Conservation (phyloP, 257 asterid species). For the Scutellaria barbata region DNA sequence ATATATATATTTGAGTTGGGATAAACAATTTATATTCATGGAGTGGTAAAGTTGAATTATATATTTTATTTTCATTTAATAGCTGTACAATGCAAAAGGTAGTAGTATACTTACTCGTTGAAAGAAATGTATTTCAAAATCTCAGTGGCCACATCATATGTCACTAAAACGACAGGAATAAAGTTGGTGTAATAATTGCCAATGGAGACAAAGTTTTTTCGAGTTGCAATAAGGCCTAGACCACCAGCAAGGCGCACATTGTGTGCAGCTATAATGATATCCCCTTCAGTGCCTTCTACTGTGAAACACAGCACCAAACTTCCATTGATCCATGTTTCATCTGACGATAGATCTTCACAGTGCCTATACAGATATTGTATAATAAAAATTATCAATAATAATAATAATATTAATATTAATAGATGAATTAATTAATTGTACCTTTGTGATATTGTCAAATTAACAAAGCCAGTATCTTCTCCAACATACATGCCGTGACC, state of each 20-base stretch:
- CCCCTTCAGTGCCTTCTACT: not conserved
- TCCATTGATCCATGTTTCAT: conserved; percentile 43
- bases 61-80: no score
- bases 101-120: conserved; percentile 35
- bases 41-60: no score
- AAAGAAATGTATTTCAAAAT: conserved; percentile 42
- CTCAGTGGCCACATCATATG: conserved; percentile 36
- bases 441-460: not conserved
- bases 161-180: conserved; percentile 34
- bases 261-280: not conserved
- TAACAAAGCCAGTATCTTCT: conserved; percentile 37
- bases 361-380: no score
- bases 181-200: not conserved
- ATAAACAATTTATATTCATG: no score
- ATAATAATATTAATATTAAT: not conserved
- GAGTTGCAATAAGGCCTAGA: conserved; percentile 43
- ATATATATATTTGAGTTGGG: no score
- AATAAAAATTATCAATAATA: no score
- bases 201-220: not conserved
- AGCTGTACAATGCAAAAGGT: no score
- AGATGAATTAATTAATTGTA: not conserved
- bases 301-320: conserved; percentile 48
- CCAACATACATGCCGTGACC: conserved; percentile 44
- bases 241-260: conserved; percentile 36
- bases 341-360: conserved; percentile 35